Evolutionary conservation across 75 land plant genomes (phyloP).

Genomic region (Cunninghamia lanceolata): DNA sequence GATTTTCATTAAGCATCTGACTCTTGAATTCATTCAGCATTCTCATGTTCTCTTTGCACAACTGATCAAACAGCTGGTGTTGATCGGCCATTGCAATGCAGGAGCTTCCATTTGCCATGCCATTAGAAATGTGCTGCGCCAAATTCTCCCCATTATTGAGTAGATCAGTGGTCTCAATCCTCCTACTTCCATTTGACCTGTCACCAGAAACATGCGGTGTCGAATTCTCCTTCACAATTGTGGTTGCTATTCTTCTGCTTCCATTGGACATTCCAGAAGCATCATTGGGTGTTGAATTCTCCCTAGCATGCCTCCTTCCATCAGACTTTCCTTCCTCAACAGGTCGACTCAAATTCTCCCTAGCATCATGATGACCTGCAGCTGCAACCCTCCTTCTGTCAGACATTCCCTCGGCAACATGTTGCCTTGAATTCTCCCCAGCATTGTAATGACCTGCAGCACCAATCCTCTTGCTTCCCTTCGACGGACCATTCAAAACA

Average conservation of each 20-base stretch:
- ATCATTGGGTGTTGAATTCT: too few species aligned
- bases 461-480: constrained; percentile 6
- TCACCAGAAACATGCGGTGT: too few species aligned
- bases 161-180: neutral
- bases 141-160: too few species aligned
- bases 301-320: neutral
- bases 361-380: neutral
- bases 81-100: neutral
- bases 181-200: neutral
- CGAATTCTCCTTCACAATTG: too few species aligned
- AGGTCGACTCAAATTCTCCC: neutral
- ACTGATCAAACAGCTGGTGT: neutral
- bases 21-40: neutral
- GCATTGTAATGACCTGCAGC: neutral
- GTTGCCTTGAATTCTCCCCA: neutral
- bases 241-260: neutral
- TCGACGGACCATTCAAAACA: constrained; percentile 5
- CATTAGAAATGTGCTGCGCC: too few species aligned
- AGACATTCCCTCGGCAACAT: too few species aligned
- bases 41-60: neutral
- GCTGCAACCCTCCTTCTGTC: neutral
- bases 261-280: too few species aligned
- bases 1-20: neutral
- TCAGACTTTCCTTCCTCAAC: too few species aligned
- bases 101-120: too few species aligned